These are phyloP conservation scores for Westerdykella ornata DNA, from an alignment of 2,329 filamentous ascomycete species.

Conservation along the genomic window DNA sequence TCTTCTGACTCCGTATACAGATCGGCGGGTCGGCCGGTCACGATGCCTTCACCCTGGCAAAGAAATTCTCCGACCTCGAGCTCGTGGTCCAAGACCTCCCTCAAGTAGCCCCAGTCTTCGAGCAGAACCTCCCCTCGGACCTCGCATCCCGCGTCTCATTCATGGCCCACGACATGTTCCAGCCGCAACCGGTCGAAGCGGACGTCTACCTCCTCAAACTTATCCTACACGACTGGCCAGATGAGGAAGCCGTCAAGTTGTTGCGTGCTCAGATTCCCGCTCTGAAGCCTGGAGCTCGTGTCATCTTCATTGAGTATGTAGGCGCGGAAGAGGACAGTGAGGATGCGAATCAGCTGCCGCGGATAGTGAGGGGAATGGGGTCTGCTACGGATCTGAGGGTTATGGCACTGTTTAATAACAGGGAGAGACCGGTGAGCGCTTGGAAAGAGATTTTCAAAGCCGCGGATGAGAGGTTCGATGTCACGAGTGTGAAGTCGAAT, in stretches of 20 bases:
- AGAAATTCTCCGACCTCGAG: slow-evolving; percentile 20
- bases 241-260: slow-evolving; percentile 38
- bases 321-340: slow-evolving; percentile 25
- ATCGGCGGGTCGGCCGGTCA: slow-evolving; percentile 28
- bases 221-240: slow-evolving; percentile 58
- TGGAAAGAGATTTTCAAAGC: slow-evolving; percentile 43
- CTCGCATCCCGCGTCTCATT: slow-evolving; percentile 29
- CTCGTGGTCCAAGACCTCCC: slow-evolving; percentile 30
- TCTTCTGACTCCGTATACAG: slow-evolving; percentile 6
- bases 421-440: slow-evolving; percentile 43
- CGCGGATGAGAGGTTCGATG: slow-evolving; percentile 44
- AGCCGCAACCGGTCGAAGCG: slow-evolving; percentile 49
- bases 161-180: slow-evolving; percentile 53
- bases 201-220: slow-evolving; percentile 52
- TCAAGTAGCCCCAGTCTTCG: slow-evolving; percentile 19
- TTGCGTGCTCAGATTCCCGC: slow-evolving; percentile 47
- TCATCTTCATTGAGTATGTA: slow-evolving; percentile 40
- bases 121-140: slow-evolving; percentile 17
- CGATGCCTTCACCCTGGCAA: slow-evolving; percentile 25
- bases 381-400: slow-evolving; percentile 45
- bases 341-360: slow-evolving; percentile 11
- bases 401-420: slow-evolving; percentile 47
- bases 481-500: slow-evolving; percentile 25
- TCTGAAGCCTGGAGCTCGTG: slow-evolving; percentile 49
- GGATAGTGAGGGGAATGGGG: slow-evolving; percentile 20